Base-by-base conservation (phyloP, 2,329 filamentous ascomycete species). In the Fusarium guadeloupense region DNA sequence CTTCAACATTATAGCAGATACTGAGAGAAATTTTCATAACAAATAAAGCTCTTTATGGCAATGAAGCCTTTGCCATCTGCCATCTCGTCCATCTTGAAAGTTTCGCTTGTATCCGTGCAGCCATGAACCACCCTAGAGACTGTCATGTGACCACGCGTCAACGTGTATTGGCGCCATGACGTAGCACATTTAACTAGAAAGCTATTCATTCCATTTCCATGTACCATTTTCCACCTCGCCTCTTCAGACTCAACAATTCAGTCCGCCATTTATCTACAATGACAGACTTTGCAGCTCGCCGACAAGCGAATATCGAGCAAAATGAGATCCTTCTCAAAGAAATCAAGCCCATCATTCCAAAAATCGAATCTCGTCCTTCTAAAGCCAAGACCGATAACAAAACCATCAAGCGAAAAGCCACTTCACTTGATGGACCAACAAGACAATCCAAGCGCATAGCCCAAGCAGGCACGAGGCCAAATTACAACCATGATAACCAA, bases 391-490 rank as follows among this genome's bases (percentile, higher is more conserved):
- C 16, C 16, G 17, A 14, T 3, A 44, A 7, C 39, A 59, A 38
- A 23, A 25, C 12, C 10, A 26, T 9, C 4, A 59, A 59, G 17
- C 34, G 54, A 1, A 59, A 28, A 9, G n/a, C 39, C 2, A 35
- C 10, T 13, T 5, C 47, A 23, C 54, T 35, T 7, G 16, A 20
- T 13, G 20, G 5, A 2, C 55, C 46, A 12, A 59, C 55, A 8
- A 40, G 55, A n/a, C 39, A 59, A 2, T 59, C 55, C 0, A 59
- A 30, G 9, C 54, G 55, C 0, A 46, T 59, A 41, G 55, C 54
- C 2, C 38, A 59, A 35, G 37, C 54, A 4, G 37, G 21, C 35
- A 34, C 23, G 2, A 40, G 20, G 1, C 40, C 54, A 9, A 21
- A 13, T 13, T 53, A 59, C 3, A 42, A 46, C 6, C 9, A 23